Conservation (phyloP, 2,329 filamentous ascomycete species). For the Chrysoporthe austroafricana region DNA sequence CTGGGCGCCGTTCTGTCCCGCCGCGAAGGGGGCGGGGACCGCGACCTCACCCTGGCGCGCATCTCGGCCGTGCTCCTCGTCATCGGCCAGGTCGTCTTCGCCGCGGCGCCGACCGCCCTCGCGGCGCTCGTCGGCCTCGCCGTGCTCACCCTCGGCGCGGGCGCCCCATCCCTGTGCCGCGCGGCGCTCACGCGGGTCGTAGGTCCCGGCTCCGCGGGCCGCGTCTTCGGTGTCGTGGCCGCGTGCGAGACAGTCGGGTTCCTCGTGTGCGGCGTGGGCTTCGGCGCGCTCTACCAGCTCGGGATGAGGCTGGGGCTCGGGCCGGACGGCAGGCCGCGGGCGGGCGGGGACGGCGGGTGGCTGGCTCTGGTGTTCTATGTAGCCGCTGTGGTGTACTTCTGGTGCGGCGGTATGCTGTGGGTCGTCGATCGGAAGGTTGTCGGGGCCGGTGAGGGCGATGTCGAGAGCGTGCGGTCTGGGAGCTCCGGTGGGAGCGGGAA, state of each 20-base stretch:
- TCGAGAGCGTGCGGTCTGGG: conserved; percentile 5
- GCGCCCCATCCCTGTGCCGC: conserved; percentile 22
- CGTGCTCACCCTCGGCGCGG: conserved; percentile 23
- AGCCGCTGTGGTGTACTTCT: conserved; percentile 14
- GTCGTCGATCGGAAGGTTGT: neutral
- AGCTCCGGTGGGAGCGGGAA: neutral
- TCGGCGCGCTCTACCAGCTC: conserved; percentile 17
- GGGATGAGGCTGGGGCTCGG: neutral
- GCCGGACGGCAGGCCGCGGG: neutral
- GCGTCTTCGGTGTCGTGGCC: conserved; percentile 20
- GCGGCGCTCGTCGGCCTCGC: conserved; percentile 16
- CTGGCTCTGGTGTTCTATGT: conserved; percentile 20
- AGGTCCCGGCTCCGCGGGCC: neutral
- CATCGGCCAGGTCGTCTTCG: conserved; percentile 16
- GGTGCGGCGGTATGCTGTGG: conserved; percentile 10
- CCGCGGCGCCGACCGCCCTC: neutral
- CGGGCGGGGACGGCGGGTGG: neutral
- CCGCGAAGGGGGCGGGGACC: neutral
- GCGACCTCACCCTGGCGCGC: conserved; percentile 13
- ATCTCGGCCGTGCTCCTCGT: conserved; percentile 13
- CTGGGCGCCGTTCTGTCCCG: neutral
- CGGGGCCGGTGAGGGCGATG: neutral
- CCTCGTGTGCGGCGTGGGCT: conserved; percentile 16
- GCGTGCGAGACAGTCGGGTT: conserved; percentile 14
- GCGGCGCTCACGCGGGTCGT: conserved; percentile 14